Percentiles rank a stretch among this genome's conserved stretches.
These are phyloP conservation scores for Fusarium sp. DNA, from an alignment of 2,329 filamentous ascomycete genomes.

Conservation along the genomic window DNA sequence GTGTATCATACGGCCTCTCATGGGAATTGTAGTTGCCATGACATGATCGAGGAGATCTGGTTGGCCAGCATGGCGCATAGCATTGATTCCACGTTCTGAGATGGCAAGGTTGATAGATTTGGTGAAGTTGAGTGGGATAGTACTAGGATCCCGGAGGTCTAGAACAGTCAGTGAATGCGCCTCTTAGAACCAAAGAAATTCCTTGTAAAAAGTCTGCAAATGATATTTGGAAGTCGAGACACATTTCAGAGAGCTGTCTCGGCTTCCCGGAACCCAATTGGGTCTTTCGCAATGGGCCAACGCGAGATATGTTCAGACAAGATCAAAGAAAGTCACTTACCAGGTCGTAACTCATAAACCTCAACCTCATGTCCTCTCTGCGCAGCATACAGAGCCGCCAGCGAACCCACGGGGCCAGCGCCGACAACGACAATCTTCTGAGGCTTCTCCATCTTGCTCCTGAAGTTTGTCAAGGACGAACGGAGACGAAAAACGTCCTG, in stretches of 20 bases:
- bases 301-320: conserved; percentile 8
- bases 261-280: conserved; percentile 1
- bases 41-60: conserved; percentile 80
- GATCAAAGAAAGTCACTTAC: conserved; percentile 66
- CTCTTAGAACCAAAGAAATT: conserved; percentile 11
- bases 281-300: conserved; percentile 20
- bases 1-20: conserved; percentile 98
- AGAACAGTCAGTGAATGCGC: conserved; percentile 37
- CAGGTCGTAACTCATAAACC: conserved; percentile 92
- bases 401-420: conserved; percentile 91
- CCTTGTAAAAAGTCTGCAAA: not conserved
- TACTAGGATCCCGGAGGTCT: conserved; percentile 91
- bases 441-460: conserved; percentile 53
- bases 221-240: not conserved
- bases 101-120: conserved; percentile 98
- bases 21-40: conserved; percentile 85
- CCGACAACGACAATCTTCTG: conserved; percentile 89
- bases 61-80: conserved; percentile 80
- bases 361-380: conserved; percentile 90
- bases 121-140: conserved; percentile 91
- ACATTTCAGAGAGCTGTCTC: not conserved
- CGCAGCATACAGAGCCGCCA: conserved; percentile 94
- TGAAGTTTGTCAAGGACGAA: conserved; percentile 45
- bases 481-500: conserved; percentile 30
- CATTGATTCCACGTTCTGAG: conserved; percentile 93